Evolutionary conservation across 75 land plant genomes (phyloP).

Genomic region (Pseudotsuga menziesii): DNA sequence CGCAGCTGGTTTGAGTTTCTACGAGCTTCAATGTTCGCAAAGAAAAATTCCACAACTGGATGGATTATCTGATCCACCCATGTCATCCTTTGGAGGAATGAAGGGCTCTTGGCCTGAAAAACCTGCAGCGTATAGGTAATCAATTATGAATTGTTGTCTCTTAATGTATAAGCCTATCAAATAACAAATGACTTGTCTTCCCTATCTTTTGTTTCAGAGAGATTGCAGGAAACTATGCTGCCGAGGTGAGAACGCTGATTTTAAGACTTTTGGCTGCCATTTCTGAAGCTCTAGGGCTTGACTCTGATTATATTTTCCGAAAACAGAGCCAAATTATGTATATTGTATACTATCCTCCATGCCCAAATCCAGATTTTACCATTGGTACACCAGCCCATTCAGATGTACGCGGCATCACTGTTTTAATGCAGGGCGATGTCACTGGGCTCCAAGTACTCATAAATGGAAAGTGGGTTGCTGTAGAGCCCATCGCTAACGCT

Average conservation of each 20-base stretch:
- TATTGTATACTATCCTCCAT: conserved; percentile 60
- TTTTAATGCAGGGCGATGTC: conserved; percentile 57
- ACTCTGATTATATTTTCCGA: conserved; percentile 25
- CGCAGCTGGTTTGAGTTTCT: neutral
- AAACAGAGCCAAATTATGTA: conserved; percentile 48
- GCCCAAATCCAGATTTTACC: conserved; percentile 66
- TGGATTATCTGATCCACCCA: neutral
- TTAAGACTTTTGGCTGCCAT: conserved; percentile 32
- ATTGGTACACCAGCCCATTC: conserved; percentile 56
- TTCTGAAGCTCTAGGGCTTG: conserved; percentile 52
- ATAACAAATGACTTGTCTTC: no score
- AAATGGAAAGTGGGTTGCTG: conserved; percentile 10
- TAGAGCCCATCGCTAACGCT: conserved; percentile 1
- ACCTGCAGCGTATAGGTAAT: conserved; percentile 2
- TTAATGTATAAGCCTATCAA: no score
- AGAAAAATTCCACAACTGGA: neutral
- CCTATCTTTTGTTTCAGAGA: conserved; percentile 14
- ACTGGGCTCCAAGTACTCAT: conserved; percentile 12
- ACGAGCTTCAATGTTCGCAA: neutral
- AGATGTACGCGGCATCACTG: conserved; percentile 46
- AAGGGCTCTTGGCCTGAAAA: neutral
- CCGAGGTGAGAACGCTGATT: conserved; percentile 17
- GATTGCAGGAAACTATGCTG: conserved; percentile 25
- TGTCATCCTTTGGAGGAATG: neutral
- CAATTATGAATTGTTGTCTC: no score